A percentile compares a stretch with the other conserved stretches of the same genome.
These are phyloP conservation scores for Citrullus amarus DNA, from an alignment of 306 rosid genomes.

Conservation along the genomic window DNA sequence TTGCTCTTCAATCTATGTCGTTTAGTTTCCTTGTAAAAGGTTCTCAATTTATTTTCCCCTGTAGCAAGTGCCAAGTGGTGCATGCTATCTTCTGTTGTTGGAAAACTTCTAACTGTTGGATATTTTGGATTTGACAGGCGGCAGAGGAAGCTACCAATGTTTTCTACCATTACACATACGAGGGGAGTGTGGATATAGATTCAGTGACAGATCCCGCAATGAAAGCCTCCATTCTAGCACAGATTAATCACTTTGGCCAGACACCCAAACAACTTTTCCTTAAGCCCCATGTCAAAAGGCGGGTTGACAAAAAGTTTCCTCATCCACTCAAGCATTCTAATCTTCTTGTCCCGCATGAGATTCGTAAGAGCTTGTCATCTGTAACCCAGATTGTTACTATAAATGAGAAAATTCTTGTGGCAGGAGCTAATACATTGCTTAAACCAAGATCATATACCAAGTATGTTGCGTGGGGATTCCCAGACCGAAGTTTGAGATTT, in stretches of 20 bases:
- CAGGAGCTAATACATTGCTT: constrained; percentile 59
- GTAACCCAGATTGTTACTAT: constrained; percentile 72
- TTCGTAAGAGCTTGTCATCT: constrained; percentile 63
- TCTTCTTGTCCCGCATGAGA: constrained; percentile 66
- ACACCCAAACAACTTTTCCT: constrained; percentile 94
- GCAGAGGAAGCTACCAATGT: constrained; percentile 98
- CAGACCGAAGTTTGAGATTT: constrained; percentile 92
- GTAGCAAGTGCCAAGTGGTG: background rate
- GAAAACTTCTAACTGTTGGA: constrained; percentile 14
- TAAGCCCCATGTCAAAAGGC: constrained; percentile 82
- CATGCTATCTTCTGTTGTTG: background rate
- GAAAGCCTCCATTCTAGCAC: constrained; percentile 99
- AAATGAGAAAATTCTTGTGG: constrained; percentile 75
- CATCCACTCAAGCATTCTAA: constrained; percentile 85
- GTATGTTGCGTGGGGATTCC: constrained; percentile 94
- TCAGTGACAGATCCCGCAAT: constrained; percentile 93
- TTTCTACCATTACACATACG: constrained; percentile 93
- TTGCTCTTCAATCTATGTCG: background rate
- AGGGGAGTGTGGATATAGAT: constrained; percentile 98
- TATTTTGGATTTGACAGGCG: constrained; percentile 41
- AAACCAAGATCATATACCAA: constrained; percentile 91
- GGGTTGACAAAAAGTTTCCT: constrained; percentile 65
- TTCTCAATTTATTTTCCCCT: background rate
- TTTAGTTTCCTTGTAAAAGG: background rate
- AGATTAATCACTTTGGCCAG: constrained; percentile 99